These are phyloP conservation scores for Chimonanthus salicifolius DNA, from an alignment of 164 flowering plant species.

Conservation along the genomic window DNA sequence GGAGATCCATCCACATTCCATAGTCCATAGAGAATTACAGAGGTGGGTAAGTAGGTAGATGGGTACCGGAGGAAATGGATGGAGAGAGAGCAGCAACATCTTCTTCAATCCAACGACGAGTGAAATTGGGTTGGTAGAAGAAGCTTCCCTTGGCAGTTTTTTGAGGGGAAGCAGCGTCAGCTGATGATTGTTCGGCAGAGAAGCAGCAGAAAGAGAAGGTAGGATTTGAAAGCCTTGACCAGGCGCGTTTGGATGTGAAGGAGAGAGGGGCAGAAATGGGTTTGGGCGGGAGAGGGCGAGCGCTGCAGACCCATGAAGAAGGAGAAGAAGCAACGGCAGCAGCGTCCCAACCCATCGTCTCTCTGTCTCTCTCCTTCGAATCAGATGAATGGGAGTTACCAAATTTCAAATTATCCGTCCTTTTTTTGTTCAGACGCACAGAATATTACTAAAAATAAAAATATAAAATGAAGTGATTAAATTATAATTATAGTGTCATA, in stretches of 20 bases:
- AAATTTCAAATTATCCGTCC: too few relatives aligned
- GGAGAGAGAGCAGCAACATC: neutral
- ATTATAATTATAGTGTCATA: too few relatives aligned
- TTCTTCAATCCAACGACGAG: neutral
- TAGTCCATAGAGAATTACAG: too few relatives aligned
- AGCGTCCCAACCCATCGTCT: neutral
- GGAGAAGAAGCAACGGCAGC: neutral
- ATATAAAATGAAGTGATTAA: too few relatives aligned
- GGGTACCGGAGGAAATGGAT: neutral
- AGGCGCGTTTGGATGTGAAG: neutral
- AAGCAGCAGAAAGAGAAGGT: neutral
- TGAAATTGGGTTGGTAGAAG: neutral
- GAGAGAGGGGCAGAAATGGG: neutral
- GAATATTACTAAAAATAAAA: too few relatives aligned
- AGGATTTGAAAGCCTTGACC: too few relatives aligned
- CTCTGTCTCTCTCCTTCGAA: neutral
- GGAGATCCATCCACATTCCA: too few relatives aligned
- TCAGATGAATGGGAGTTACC: too few relatives aligned
- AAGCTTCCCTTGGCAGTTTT: neutral
- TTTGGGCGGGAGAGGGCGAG: neutral
- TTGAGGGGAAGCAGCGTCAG: neutral
- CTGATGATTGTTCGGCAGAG: too few relatives aligned
- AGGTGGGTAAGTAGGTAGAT: neutral
- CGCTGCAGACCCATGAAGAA: neutral
- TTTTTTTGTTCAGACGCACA: too few relatives aligned